These are phyloP conservation scores for Bathelium albidoporum DNA, from an alignment of 495 filamentous ascomycete species.

Conservation along the genomic window DNA sequence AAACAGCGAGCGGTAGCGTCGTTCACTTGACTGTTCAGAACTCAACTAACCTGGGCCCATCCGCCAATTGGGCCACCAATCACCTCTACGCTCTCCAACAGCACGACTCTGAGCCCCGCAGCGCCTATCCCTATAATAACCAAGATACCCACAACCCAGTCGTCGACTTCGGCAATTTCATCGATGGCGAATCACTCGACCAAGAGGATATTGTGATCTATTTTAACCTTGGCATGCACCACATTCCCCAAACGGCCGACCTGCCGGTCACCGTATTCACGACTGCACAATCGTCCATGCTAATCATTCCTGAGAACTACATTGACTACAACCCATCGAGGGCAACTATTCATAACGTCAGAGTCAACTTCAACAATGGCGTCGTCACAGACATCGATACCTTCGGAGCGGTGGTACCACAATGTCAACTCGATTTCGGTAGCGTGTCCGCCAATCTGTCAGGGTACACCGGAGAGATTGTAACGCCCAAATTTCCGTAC, in stretches of 20 bases:
- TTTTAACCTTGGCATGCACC: conserved; percentile 50
- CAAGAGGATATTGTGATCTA: conserved; percentile 48
- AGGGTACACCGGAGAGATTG: conserved; percentile 35
- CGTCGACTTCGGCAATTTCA: conserved; percentile 46
- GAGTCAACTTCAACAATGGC: conserved; percentile 34
- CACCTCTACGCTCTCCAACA: conserved; percentile 42
- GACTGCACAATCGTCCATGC: conserved; percentile 10
- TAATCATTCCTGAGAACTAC: conserved; percentile 17
- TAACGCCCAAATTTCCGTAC: conserved; percentile 40
- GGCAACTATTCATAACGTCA: conserved; percentile 24
- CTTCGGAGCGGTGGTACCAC: conserved; percentile 31
- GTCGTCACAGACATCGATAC: conserved; percentile 25
- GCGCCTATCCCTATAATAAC: conserved; percentile 38
- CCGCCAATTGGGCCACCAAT: conserved; percentile 40
- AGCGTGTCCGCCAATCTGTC: conserved; percentile 24
- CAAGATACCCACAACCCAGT: conserved; percentile 40
- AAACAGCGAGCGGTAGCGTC: conserved; percentile 25
- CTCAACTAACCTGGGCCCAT: conserved; percentile 37
- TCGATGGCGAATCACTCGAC: conserved; percentile 42
- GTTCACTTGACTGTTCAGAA: conserved; percentile 40
- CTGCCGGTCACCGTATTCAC: conserved; percentile 37
- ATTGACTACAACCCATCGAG: conserved; percentile 7
- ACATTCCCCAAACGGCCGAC: conserved; percentile 46
- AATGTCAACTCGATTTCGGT: conserved; percentile 7
- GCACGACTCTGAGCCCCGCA: conserved; percentile 44